Percentiles rank a stretch among this genome's conserved stretches.
phyloP scores from a whole-genome alignment of 2,329 filamentous ascomycete genomes.

The Calonectria hongkongensis region DNA sequence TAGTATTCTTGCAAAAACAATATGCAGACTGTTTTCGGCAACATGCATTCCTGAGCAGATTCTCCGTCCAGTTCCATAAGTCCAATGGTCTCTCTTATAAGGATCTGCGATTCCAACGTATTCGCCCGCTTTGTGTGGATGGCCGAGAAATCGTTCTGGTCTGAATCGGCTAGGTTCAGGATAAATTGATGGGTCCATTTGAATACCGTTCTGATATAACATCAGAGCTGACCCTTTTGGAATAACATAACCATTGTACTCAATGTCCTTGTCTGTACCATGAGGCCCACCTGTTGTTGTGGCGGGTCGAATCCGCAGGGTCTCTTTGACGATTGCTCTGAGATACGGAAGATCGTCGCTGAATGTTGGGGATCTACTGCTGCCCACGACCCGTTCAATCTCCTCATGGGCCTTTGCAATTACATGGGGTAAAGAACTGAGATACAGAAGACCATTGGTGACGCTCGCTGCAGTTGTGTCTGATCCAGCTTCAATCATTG shows the following conservation, averaged over 20 bases:
- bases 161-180: neutral
- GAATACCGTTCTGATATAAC: slow-evolving; percentile 2
- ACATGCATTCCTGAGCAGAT: neutral
- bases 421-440: neutral
- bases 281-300: neutral
- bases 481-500: neutral
- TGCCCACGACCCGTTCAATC: neutral
- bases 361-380: neutral
- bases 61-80: neutral
- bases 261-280: neutral
- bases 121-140: neutral
- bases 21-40: neutral
- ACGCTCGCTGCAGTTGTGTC: neutral
- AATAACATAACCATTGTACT: neutral
- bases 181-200: neutral
- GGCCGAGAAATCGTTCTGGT: neutral
- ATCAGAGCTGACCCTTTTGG: neutral
- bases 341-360: neutral
- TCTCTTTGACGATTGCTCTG: neutral
- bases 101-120: neutral
- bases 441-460: neutral
- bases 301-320: neutral
- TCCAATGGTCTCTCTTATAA: neutral
- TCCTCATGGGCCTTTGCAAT: neutral
- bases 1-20: neutral